A percentile compares a stretch with the other conserved stretches of the same genome.
These are phyloP conservation scores for Aspergillus thermomutatus DNA, from an alignment of 2,329 filamentous ascomycete genomes.

Conservation along the genomic window DNA sequence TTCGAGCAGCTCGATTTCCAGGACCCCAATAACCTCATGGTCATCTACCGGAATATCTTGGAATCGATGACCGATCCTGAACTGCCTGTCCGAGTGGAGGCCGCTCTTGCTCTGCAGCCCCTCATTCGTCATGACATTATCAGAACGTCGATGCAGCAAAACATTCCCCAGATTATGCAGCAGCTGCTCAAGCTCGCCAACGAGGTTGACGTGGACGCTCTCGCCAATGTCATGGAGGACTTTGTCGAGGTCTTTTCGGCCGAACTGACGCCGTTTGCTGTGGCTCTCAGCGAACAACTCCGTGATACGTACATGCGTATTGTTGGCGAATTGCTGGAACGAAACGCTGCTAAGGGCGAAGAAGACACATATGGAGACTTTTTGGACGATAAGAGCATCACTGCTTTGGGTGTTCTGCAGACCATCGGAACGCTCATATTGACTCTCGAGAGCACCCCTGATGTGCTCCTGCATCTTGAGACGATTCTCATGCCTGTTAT, in stretches of 20 bases:
- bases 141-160: conserved; percentile 91
- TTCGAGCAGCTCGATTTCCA: conserved; percentile 97
- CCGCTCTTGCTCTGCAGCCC: conserved; percentile 88
- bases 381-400: conserved; percentile 97
- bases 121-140: conserved; percentile 95
- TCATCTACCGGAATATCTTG: conserved; percentile 94
- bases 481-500: conserved; percentile 97
- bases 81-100: conserved; percentile 89
- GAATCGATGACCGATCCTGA: conserved; percentile 96
- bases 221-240: conserved; percentile 99
- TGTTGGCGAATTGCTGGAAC: conserved; percentile 84
- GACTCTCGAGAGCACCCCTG: conserved; percentile 93
- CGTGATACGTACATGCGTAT: conserved; percentile 95
- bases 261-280: conserved; percentile 93
- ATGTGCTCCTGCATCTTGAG: conserved; percentile 91
- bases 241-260: conserved; percentile 99
- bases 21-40: conserved; percentile 89
- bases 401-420: conserved; percentile 89
- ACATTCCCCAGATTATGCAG: conserved; percentile 99
- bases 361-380: conserved; percentile 85
- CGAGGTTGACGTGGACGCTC: conserved; percentile 93
- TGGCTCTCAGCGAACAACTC: conserved; percentile 91
- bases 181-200: conserved; percentile 95
- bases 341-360: conserved; percentile 70
- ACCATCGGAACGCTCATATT: conserved; percentile 97